Base-by-base conservation (phyloP, 2,329 filamentous ascomycete genomes). In the Bretziella fagacearum region DNA sequence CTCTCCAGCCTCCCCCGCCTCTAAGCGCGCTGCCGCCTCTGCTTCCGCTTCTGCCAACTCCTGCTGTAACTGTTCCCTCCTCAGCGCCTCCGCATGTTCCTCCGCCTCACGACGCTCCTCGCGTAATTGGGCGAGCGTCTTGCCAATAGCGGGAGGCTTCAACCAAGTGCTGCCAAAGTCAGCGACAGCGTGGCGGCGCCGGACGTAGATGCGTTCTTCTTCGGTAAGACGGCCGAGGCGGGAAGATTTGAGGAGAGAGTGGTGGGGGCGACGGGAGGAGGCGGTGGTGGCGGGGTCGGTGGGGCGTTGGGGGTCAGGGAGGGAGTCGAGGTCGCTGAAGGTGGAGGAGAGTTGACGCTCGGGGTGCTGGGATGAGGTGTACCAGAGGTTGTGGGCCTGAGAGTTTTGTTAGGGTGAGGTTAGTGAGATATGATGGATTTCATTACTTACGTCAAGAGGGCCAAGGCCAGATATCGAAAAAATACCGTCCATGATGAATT, bases 91-190 rank as follows among this genome's bases (percentile, higher is more conserved):
- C 52, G 83, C 75, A 51, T 87, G 83, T 62, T 98, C 91, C 59
- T 89, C 81, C 47, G 83, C 74, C 65, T 98, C 91, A 8, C 82
- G 74, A 54, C 80, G 77, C 65, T 98, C 91, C 63, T 98, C 91
- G 35, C 82, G 79, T 64, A 86, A 75, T 52, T 93, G 86, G 58
- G 93, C 80, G 51, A 94, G 75, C 1, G 89, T 94, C 68, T 96
- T 98, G 49, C 77, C 62, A 47, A 94, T 72, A 6, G 89, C 91
- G 0, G 85, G 86, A 0, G 91, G 91, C 50, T 81, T 83, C 48
- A 98, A 79, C 91, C 91, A 98, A 37, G 74, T 74, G 54, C 79
- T 82, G 51, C 91, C 91, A 58, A 93, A 95, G 56, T 86, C 83
- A 41, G 81, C 75, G 25, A 96, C 81, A 54, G 89, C 85, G 41